These are phyloP conservation scores for Elaeis oleifera DNA, from an alignment of 202 grass and related monocot species.

Conservation along the genomic window DNA sequence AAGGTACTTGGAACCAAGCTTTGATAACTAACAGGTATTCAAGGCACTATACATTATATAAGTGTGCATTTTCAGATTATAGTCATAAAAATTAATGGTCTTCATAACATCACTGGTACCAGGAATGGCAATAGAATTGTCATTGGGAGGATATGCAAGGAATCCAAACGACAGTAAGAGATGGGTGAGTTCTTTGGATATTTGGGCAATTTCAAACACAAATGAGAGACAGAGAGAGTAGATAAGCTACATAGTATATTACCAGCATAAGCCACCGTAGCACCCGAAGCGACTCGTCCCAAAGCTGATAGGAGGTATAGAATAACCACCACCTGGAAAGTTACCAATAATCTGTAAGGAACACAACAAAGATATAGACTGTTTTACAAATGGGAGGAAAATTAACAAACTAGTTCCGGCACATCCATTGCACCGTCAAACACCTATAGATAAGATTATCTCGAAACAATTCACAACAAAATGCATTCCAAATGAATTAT, in stretches of 20 bases:
- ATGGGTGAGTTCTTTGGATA: neutral
- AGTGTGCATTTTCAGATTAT: too few relatives aligned
- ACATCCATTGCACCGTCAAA: too few relatives aligned
- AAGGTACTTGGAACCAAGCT: neutral
- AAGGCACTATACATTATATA: too few relatives aligned
- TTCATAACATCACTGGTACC: too few relatives aligned
- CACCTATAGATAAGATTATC: too few relatives aligned
- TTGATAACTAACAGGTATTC: too few relatives aligned
- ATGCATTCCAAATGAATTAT: neutral
- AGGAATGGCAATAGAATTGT: too few relatives aligned
- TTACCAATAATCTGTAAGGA: slow-evolving; percentile 13
- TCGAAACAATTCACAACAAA: neutral
- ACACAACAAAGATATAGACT: neutral
- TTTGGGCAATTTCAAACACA: neutral
- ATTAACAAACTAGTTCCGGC: neutral
- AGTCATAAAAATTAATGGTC: too few relatives aligned
- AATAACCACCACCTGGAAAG: slow-evolving; percentile 57
- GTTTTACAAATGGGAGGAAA: neutral
- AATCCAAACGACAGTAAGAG: too few relatives aligned
- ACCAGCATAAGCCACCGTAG: slow-evolving; percentile 85
- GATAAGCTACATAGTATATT: slow-evolving; percentile 9
- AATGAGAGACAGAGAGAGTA: neutral
- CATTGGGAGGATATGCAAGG: too few relatives aligned
- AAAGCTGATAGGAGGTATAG: slow-evolving; percentile 71
- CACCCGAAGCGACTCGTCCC: slow-evolving; percentile 72